phyloP scores from a whole-genome alignment of 208 protist genomes.

The Trypanosoma mega region DNA sequence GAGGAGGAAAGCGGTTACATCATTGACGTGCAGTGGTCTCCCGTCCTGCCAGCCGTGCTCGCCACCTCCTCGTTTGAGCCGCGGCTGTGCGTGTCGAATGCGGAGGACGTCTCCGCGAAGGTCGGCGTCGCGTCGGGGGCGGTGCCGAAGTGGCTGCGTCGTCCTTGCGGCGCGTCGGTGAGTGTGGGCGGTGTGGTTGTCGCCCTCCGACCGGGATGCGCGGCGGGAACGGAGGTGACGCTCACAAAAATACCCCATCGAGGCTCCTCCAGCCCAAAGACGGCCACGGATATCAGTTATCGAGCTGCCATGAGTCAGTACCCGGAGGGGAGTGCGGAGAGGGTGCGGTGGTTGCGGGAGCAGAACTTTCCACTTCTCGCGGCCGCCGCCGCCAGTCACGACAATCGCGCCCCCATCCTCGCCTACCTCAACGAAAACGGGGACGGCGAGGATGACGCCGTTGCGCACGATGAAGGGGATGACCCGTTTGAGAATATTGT shows the following conservation, averaged over 20 bases:
- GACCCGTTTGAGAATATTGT: conserved; percentile 67
- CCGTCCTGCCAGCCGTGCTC: conserved; percentile 80
- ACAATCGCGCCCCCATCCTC: conserved; percentile 61
- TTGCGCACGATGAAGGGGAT: conserved; percentile 28
- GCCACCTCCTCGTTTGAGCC: conserved; percentile 89
- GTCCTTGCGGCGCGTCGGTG: conserved; percentile 66
- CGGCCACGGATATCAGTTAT: conserved; percentile 28
- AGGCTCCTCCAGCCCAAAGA: conserved; percentile 31
- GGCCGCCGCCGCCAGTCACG: conserved; percentile 55
- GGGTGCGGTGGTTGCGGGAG: conserved; percentile 54
- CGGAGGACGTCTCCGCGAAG: conserved; percentile 29
- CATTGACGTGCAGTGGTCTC: conserved; percentile 96
- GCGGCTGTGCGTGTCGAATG: conserved; percentile 67
- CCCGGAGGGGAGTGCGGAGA: conserved; percentile 41
- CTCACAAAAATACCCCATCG: conserved; percentile 33
- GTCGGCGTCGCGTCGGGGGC: conserved; percentile 2
- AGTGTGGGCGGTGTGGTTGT: conserved; percentile 57
- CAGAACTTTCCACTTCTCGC: conserved; percentile 53
- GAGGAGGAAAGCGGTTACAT: conserved; percentile 81
- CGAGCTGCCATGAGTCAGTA: conserved; percentile 28
- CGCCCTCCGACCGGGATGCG: conserved; percentile 29
- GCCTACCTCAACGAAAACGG: conserved; percentile 39
- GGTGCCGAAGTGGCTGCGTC: conserved; percentile 56
- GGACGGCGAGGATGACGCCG: conserved; percentile 6
- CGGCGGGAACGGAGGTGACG: conserved; percentile 22